Evolutionary conservation across 768 basidiomycete genomes (phyloP), one percentile per base, ranked within the genome.

Genomic region (Amanita jacksonii): DNA sequence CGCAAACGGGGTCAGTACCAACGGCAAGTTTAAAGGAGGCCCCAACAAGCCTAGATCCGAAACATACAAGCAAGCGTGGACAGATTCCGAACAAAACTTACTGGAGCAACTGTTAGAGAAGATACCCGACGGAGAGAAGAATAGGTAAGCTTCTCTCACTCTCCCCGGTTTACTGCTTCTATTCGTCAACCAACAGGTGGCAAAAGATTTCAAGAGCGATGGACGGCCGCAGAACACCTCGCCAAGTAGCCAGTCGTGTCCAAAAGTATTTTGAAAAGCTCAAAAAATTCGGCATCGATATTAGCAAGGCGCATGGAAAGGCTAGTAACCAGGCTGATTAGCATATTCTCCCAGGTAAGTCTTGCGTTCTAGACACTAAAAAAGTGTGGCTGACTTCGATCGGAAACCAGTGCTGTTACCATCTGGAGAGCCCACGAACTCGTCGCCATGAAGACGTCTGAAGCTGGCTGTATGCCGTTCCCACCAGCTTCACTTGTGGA

Each of bases 241-340:
- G 85, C 48, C 87, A 90, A 64, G 87, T 90, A n/a, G 85, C 85
- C 28, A 87, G 84, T 64, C 74, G 85, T 13, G 86, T 90, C 43
- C 87, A 90, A 53, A 90, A 90, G 61, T 89, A 88, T 60, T 81
- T 86, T 58, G 83, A 83, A 57, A 89, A 88, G 66, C 59, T 89
- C 59, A 85, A 80, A 62, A 73, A 74, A 50, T 87, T 79, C 58
- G 85, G 85, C 27, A 53, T 81, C 39, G 72, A 52, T 10, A 42
- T 55, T 13, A 44, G 49, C 34, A 19, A 12, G 22, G 23, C 27
- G 6, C 12, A 28, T n/a, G 18, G 34, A 19, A 35, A 19, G 34
- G 18, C n/a, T n/a, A n/a, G n/a, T n/a, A n/a, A n/a, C n/a, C n/a
- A n/a, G n/a, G n/a, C n/a, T n/a, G n/a, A n/a, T n/a, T n/a, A n/a